Percentiles rank a stretch among this genome's conserved stretches.
phyloP scores from a whole-genome alignment of 345 rosid genomes.

The Euphorbia tirucalli region DNA sequence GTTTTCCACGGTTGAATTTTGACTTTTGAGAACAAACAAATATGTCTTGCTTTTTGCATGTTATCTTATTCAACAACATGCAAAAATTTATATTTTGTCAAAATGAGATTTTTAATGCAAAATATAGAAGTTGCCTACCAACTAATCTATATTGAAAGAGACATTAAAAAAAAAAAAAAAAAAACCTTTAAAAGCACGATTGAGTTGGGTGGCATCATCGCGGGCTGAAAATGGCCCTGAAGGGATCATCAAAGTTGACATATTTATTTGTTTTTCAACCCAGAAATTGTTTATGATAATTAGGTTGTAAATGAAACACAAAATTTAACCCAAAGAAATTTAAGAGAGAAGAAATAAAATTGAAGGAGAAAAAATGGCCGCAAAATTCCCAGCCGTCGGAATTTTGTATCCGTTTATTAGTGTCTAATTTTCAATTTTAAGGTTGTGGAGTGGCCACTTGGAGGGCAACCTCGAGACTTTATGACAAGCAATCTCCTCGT shows the following conservation, averaged over 20 bases:
- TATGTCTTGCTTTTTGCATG: not conserved
- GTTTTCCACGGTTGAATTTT: constrained; percentile 1
- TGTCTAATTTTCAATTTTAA: no score
- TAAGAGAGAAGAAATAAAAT: not conserved
- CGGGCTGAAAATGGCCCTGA: constrained; percentile 36
- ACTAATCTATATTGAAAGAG: no score
- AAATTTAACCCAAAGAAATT: no score
- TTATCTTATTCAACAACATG: not conserved
- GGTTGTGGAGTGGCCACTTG: no score
- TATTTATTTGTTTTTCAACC: no score
- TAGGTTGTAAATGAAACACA: not conserved
- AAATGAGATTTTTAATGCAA: not conserved
- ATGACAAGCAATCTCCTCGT: no score
- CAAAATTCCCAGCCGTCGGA: not conserved
- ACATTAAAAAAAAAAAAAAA: not conserved
- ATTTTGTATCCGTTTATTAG: no score
- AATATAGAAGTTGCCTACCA: no score
- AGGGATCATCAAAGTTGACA: constrained; percentile 47
- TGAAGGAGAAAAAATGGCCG: not conserved
- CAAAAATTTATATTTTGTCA: not conserved
- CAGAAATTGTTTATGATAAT: not conserved
- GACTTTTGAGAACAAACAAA: not conserved
- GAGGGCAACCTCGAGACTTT: no score
- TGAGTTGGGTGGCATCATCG: constrained; percentile 51
- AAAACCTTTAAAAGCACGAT: not conserved